phyloP scores from a whole-genome alignment of 495 filamentous ascomycete genomes.

The Choiromyces venosus region DNA sequence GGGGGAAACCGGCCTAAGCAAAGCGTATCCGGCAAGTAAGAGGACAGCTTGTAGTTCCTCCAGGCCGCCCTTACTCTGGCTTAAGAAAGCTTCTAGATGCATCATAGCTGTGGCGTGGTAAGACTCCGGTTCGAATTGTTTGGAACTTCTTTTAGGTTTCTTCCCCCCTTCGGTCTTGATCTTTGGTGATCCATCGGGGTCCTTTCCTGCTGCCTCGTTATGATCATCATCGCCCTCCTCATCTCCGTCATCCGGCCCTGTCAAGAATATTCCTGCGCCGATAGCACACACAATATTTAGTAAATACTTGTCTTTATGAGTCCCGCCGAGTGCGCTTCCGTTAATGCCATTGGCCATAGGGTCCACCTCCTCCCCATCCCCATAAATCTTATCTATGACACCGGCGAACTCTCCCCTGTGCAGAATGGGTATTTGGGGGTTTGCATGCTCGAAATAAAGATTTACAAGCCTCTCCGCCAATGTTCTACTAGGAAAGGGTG shows the following conservation, averaged over 20 bases:
- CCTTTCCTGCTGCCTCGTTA: slow-evolving; percentile 5
- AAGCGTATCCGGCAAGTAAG: slow-evolving; percentile 81
- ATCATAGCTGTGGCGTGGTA: slow-evolving; percentile 93
- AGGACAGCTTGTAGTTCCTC: slow-evolving; percentile 91
- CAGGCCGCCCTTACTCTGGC: slow-evolving; percentile 69
- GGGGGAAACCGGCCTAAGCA: slow-evolving; percentile 83
- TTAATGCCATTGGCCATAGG: slow-evolving; percentile 2
- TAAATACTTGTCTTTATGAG: slow-evolving; percentile 79
- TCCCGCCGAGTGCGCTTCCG: slow-evolving; percentile 59
- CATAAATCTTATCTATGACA: slow-evolving; percentile 73
- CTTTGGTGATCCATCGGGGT: slow-evolving; percentile 40
- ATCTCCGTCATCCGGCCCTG: slow-evolving; percentile 42
- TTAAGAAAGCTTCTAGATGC: slow-evolving; percentile 80
- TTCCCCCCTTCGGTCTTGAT: slow-evolving; percentile 40
- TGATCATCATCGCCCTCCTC: slow-evolving; percentile 43
- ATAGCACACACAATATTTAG: slow-evolving; percentile 98
- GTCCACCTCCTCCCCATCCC: slow-evolving; percentile 5
- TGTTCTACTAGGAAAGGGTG: slow-evolving; percentile 72
- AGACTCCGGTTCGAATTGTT: slow-evolving; percentile 83
- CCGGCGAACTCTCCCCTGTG: slow-evolving; percentile 82
- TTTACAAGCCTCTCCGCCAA: slow-evolving; percentile 66
- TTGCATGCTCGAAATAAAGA: slow-evolving; percentile 91
- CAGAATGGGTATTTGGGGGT: slow-evolving; percentile 89
- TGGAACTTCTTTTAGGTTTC: slow-evolving; percentile 35
- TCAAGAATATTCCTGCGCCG: slow-evolving; percentile 82